Percentiles rank a stretch among this genome's conserved stretches.
phyloP scores from a whole-genome alignment of 495 filamentous ascomycete species.

The Amphirosellinia nigrospora region DNA sequence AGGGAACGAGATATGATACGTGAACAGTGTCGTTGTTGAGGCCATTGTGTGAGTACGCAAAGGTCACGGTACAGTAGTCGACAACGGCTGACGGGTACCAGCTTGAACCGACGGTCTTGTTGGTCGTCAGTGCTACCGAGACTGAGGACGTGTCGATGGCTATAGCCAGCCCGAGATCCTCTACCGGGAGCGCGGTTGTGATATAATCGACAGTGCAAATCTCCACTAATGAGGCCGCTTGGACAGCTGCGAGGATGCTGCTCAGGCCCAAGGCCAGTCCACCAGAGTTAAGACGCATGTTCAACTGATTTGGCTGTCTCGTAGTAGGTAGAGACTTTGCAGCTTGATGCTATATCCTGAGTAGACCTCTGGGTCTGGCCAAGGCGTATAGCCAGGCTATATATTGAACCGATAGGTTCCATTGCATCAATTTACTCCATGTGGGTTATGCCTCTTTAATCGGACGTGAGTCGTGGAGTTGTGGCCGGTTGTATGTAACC shows the following conservation, averaged over 20 bases:
- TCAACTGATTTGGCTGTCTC: background rate
- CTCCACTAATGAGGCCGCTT: conserved; percentile 33
- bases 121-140: conserved; percentile 38
- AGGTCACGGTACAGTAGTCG: conserved; percentile 50
- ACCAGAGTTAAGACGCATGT: background rate
- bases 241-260: background rate
- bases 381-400: background rate
- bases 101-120: conserved; percentile 36
- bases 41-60: conserved; percentile 50
- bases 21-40: conserved; percentile 41
- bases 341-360: background rate
- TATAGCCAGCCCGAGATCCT: conserved; percentile 41
- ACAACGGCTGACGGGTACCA: conserved; percentile 29
- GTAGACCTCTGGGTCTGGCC: background rate
- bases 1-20: conserved; percentile 41
- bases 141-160: conserved; percentile 44
- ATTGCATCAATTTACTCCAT: conserved; percentile 3
- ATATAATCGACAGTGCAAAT: conserved; percentile 43
- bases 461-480: background rate
- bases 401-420: conserved; percentile 2
- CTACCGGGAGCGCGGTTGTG: conserved; percentile 35
- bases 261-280: conserved; percentile 20
- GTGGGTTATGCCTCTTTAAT: background rate
- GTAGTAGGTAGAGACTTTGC: background rate
- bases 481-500: conserved; percentile 7